These are phyloP conservation scores for Stephanodiscus minutulus DNA, from an alignment of 108 stramenopile genomes.

Conservation along the genomic window DNA sequence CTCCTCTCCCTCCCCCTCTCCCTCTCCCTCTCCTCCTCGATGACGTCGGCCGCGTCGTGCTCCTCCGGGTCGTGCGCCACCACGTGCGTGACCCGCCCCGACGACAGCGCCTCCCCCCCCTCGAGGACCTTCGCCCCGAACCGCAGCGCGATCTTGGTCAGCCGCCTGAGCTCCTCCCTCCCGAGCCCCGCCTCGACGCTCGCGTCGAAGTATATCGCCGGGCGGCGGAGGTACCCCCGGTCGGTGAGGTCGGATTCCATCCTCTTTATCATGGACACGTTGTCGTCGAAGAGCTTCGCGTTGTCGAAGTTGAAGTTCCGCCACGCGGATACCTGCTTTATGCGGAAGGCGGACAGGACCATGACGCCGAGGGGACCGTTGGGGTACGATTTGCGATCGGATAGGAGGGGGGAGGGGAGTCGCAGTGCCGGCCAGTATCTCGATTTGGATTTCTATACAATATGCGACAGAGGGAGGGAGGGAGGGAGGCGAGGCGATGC, in stretches of 20 bases:
- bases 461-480: too few relatives aligned
- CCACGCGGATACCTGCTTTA: conserved; percentile 35
- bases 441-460: conserved; percentile 37
- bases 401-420: conserved; percentile 30
- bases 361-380: conserved; percentile 33
- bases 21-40: conserved; percentile 26
- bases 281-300: conserved; percentile 43
- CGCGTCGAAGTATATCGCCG: conserved; percentile 39
- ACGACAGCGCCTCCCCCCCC: conserved; percentile 16
- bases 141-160: conserved; percentile 28
- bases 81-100: conserved; percentile 35
- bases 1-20: conserved; percentile 5
- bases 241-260: conserved; percentile 36
- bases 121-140: conserved; percentile 20
- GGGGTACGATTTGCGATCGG: conserved; percentile 32
- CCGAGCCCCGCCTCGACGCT: conserved; percentile 22
- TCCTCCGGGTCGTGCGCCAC: conserved; percentile 51
- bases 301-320: conserved; percentile 48
- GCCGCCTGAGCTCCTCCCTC: not conserved
- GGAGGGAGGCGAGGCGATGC: too few relatives aligned
- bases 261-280: conserved; percentile 28
- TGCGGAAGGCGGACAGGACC: conserved; percentile 41
- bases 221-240: conserved; percentile 27
- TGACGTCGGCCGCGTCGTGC: conserved; percentile 32
- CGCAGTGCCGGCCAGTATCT: conserved; percentile 33